Evolutionary conservation across 495 filamentous ascomycete species (phyloP).

Genomic region (Xylaria telfairii): DNA sequence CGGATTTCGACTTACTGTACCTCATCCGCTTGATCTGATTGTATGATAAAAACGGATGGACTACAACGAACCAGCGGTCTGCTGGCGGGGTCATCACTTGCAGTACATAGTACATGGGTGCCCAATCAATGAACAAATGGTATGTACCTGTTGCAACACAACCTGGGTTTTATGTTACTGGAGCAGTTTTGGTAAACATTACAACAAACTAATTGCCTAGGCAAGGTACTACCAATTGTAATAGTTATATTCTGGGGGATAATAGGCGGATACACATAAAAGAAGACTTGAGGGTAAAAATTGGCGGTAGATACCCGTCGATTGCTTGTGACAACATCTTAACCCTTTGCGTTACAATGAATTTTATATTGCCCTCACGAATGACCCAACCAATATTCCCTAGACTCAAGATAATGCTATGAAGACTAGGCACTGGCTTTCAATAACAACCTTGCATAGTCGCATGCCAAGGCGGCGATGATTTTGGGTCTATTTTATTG

Average conservation of each 20-base stretch:
- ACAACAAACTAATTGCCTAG: too few species aligned
- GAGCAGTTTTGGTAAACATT: too few species aligned
- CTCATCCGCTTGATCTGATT: not conserved
- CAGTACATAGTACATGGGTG: not conserved
- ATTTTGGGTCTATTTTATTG: not conserved
- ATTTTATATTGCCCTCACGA: not conserved
- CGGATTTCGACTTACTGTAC: not conserved
- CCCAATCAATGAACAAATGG: not conserved
- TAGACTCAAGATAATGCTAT: not conserved
- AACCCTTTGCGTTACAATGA: not conserved
- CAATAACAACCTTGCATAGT: not conserved
- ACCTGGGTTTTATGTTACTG: too few species aligned
- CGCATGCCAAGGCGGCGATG: not conserved
- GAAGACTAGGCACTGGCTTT: not conserved
- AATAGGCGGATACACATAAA: too few species aligned
- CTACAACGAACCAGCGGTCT: slow-evolving; percentile 1
- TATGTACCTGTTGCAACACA: too few species aligned
- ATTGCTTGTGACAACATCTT: not conserved
- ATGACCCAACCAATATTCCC: not conserved
- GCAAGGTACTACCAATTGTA: too few species aligned
- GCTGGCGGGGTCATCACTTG: not conserved
- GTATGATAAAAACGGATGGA: not conserved
- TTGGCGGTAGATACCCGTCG: not conserved
- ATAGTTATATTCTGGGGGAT: too few species aligned
- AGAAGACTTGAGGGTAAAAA: too few species aligned